Conservation (phyloP, 192 early-diverging fungal genomes). For the Mortierella antarctica region DNA sequence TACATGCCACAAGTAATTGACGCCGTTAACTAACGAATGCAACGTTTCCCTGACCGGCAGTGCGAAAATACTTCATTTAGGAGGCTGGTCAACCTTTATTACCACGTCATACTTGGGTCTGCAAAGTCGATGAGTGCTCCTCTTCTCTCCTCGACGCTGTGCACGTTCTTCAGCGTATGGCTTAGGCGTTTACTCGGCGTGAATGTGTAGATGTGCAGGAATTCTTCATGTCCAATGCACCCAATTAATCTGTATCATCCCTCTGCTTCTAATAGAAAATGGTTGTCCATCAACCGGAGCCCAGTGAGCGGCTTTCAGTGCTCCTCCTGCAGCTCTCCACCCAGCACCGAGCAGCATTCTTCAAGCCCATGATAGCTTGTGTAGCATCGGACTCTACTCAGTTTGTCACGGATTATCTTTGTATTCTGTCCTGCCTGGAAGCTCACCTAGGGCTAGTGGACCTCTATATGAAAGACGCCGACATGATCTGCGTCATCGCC, state of each 20-base stretch:
- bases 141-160: constrained; percentile 57
- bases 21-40: not conserved
- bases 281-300: constrained; percentile 41
- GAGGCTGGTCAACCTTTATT: constrained; percentile 28
- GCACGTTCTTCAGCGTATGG: constrained; percentile 57
- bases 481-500: constrained; percentile 64
- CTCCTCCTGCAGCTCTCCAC: constrained; percentile 54
- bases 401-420: constrained; percentile 54
- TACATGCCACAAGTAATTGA: not conserved
- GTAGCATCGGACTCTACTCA: constrained; percentile 60
- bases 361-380: constrained; percentile 65
- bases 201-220: not conserved
- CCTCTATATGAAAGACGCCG: constrained; percentile 66
- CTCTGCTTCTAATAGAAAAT: constrained; percentile 42
- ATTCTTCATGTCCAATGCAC: not conserved
- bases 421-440: constrained; percentile 54
- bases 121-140: constrained; percentile 25
- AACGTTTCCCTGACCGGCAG: constrained; percentile 1
- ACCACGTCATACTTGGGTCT: constrained; percentile 35
- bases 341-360: constrained; percentile 52
- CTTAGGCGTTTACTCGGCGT: not conserved
- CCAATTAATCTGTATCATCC: not conserved
- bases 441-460: constrained; percentile 60
- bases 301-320: constrained; percentile 46
- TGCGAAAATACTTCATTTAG: constrained; percentile 20